Evolutionary conservation across 2,329 filamentous ascomycete genomes (phyloP).

Genomic region (Xylariaceae sp.): DNA sequence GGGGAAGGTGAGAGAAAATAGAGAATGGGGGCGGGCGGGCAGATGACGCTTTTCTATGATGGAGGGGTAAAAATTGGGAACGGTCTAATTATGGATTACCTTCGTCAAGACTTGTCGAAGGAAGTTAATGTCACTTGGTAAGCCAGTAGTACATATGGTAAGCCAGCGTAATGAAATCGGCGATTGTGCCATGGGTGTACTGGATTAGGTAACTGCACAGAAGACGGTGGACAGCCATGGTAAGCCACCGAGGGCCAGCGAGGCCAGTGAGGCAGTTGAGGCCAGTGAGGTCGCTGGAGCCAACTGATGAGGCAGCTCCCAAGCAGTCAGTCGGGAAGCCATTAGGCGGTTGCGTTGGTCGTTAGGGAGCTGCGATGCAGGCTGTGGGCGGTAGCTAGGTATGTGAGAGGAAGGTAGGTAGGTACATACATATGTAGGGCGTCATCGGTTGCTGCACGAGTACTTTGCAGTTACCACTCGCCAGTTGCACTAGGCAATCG

Average conservation of each 20-base stretch:
- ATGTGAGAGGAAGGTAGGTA: not conserved
- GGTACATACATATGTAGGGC: not conserved
- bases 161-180: not conserved
- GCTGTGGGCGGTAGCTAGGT: not conserved
- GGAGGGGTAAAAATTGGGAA: slow-evolving; percentile 28
- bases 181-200: not conserved
- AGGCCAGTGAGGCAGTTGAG: not conserved
- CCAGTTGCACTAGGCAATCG: not conserved
- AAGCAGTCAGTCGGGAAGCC: not conserved
- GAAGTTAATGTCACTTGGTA: not conserved
- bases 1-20: slow-evolving; percentile 19
- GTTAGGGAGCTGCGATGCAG: no score
- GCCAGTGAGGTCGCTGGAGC: not conserved
- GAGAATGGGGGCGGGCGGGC: slow-evolving; percentile 17
- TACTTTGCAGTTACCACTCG: not conserved
- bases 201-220: not conserved
- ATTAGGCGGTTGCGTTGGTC: not conserved
- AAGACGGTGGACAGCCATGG: not conserved
- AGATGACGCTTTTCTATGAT: slow-evolving; percentile 31
- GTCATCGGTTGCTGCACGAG: not conserved
- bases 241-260: not conserved
- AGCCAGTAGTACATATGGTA: not conserved
- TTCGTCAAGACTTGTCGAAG: not conserved
- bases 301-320: not conserved
- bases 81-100: slow-evolving; percentile 6